phyloP scores from a whole-genome alignment of 78 protist genomes.

The Cavenderia fasciculata region DNA sequence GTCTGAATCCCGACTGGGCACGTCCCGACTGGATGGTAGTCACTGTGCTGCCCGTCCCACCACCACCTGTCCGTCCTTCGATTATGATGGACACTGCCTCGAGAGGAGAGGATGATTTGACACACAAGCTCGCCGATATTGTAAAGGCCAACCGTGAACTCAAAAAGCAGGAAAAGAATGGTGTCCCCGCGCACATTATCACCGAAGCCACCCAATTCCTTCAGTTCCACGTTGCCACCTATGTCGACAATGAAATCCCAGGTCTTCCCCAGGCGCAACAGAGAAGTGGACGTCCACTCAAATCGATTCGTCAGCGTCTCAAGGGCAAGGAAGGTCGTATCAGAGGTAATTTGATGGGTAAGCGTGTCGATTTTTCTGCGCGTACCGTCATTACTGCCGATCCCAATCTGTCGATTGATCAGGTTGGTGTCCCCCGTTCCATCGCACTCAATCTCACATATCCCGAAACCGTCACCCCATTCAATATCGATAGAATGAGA shows the following conservation, averaged over 20 bases:
- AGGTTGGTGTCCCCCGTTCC: constrained; percentile 99
- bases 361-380: constrained; percentile 99
- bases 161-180: constrained; percentile 60
- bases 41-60: constrained; percentile 98
- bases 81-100: constrained; percentile 85
- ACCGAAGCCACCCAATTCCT: constrained; percentile 72
- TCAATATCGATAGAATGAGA: constrained; percentile 92
- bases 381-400: constrained; percentile 99
- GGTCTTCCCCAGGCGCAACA: constrained; percentile 87
- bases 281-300: constrained; percentile 96
- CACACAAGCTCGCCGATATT: constrained; percentile 93
- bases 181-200: constrained; percentile 82
- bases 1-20: constrained; percentile 91
- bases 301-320: constrained; percentile 97
- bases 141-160: constrained; percentile 88
- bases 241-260: constrained; percentile 94
- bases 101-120: constrained; percentile 85
- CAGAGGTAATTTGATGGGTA: constrained; percentile 99
- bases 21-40: constrained; percentile 98
- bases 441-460: constrained; percentile 97
- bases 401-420: constrained; percentile 95
- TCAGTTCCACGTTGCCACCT: constrained; percentile 96
- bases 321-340: constrained; percentile 99
- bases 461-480: constrained; percentile 98
- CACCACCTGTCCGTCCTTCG: constrained; percentile 98